Base-by-base conservation (phyloP, 805 yeast species). In the Jamesozyma lodderae region DNA sequence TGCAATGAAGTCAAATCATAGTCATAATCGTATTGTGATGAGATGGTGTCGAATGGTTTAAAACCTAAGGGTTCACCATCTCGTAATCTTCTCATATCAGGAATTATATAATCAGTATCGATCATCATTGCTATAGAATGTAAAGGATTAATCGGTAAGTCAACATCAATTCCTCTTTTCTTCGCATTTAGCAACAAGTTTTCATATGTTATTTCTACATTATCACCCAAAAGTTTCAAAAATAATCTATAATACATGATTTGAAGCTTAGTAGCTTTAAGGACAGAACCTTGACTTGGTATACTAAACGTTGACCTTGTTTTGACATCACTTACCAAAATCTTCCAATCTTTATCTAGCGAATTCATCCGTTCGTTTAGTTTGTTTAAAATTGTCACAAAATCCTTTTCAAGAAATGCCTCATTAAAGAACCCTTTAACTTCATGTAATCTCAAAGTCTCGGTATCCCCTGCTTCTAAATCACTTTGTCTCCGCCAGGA, bases 231-330 rank as follows among this genome's bases (percentile, higher is more conserved):
- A 2, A 57, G 41, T 16, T 64, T 69, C 5, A 79, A 45, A 36
- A 81, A 66, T 30, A 64, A 56, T 16, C 73, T 61, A 52, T 82
- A 82, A 45, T 76, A 70, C 59, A 68, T 67, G 3, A 79, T 76
- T 59, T 82, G 92, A n/a, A 67, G 42, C 48, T 70, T 69, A 2
- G 82, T 69, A 5, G 71, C 63, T 3, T 58, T 50, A 11, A 73
- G 42, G 1, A 77, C 79, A 10, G 73, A 66, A 1, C 56, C 48
- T 44, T 75, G 81, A 0, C 46, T 34, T 0, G 88, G 87, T 1
- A 71, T 42, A 1, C 45, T 47, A 29, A 59, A 63, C 30, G 48
- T 49, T 0, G 62, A 50, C 38, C 88, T 63, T 1, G 88, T 80
- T 55, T 81, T 81, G 19, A 80, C 70, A 56, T 81, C 92, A 38